A percentile compares a stretch with the other conserved stretches of the same genome.
These are phyloP conservation scores for Zygosaccharomyces sapae DNA, from an alignment of 1,139 yeast genomes.

Conservation along the genomic window DNA sequence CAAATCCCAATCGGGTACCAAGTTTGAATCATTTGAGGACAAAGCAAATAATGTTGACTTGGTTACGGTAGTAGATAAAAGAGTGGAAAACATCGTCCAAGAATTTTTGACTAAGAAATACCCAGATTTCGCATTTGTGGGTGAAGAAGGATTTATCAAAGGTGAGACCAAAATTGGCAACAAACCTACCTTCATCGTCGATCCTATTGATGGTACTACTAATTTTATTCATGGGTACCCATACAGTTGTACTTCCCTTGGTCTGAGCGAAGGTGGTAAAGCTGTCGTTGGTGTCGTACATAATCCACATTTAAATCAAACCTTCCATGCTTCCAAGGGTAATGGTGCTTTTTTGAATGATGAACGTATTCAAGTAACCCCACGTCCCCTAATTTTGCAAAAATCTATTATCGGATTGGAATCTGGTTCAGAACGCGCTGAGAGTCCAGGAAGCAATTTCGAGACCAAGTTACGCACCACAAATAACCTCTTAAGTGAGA, in stretches of 20 bases:
- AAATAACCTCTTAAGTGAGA: conserved; percentile 42
- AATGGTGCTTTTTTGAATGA: conserved; percentile 50
- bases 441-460: conserved; percentile 45
- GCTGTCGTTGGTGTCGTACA: conserved; percentile 60
- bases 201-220: conserved; percentile 62
- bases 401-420: conserved; percentile 52
- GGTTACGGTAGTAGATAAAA: conserved; percentile 56
- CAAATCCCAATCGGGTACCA: conserved; percentile 44
- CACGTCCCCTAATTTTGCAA: conserved; percentile 42
- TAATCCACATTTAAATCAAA: conserved; percentile 49
- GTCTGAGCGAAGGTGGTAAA: conserved; percentile 44
- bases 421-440: conserved; percentile 51
- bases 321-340: conserved; percentile 51
- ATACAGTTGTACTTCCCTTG: conserved; percentile 54
- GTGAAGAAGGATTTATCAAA: conserved; percentile 52
- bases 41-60: conserved; percentile 55
- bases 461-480: conserved; percentile 46
- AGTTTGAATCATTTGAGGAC: conserved; percentile 44
- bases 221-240: conserved; percentile 58
- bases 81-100: conserved; percentile 48
- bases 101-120: conserved; percentile 37
- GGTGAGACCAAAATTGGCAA: conserved; percentile 44
- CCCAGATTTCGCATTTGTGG: conserved; percentile 51
- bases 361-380: conserved; percentile 23
- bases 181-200: conserved; percentile 58